phyloP scores from a whole-genome alignment of 2,329 filamentous ascomycete species.

The Arthroderma uncinatum region DNA sequence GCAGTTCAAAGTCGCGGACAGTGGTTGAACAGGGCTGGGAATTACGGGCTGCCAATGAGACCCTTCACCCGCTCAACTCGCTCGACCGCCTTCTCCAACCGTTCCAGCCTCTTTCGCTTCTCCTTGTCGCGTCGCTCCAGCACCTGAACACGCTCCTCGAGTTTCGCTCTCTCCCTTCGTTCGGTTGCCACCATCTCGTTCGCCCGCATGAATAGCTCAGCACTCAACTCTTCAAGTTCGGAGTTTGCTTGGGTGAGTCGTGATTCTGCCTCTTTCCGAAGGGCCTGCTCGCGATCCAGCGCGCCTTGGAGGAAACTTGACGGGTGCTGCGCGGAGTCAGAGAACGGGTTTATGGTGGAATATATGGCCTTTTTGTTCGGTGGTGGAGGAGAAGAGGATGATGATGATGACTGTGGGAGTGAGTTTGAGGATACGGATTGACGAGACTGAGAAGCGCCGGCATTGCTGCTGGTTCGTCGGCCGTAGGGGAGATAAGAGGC shows the following conservation, averaged over 20 bases:
- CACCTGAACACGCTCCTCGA: constrained; percentile 38
- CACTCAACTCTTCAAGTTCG: constrained; percentile 52
- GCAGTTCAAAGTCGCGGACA: neutral
- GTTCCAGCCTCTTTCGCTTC: constrained; percentile 42
- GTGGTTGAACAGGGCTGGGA: neutral
- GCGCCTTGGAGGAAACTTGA: constrained; percentile 40
- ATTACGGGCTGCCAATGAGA: constrained; percentile 22
- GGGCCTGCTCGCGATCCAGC: constrained; percentile 43
- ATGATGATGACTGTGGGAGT: constrained; percentile 12
- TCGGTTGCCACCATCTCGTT: constrained; percentile 57
- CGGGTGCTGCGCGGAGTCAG: neutral
- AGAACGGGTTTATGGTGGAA: constrained; percentile 9
- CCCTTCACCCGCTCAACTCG: constrained; percentile 48
- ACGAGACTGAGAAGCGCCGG: constrained; percentile 18
- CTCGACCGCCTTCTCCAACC: constrained; percentile 46
- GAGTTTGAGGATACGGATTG: constrained; percentile 16
- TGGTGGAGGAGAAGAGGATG: constrained; percentile 14
- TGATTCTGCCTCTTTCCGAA: constrained; percentile 48
- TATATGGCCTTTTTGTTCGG: constrained; percentile 11
- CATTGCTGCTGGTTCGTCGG: constrained; percentile 25
- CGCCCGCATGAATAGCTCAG: constrained; percentile 50
- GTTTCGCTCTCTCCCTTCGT: constrained; percentile 45
- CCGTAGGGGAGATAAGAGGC: constrained; percentile 31
- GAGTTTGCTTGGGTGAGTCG: constrained; percentile 43
- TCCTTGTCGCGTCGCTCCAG: constrained; percentile 38